Conservation (phyloP, 2,329 filamentous ascomycete species). For the Microsporum audouinii region DNA sequence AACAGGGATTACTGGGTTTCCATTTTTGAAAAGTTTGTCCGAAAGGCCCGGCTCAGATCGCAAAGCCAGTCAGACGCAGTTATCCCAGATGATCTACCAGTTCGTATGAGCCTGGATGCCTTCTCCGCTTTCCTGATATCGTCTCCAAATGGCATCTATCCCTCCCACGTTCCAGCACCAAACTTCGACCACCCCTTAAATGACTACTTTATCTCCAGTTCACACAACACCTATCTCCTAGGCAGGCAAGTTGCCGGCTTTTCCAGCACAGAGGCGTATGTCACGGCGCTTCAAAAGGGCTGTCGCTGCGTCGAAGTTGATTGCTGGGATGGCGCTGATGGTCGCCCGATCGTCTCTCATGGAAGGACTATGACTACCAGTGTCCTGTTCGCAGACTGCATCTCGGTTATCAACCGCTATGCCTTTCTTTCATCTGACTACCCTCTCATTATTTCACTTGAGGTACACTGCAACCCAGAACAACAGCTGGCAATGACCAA, state of each 20-base stretch:
- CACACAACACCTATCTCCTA: slow-evolving; percentile 93
- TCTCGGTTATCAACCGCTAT: slow-evolving; percentile 87
- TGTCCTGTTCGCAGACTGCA: slow-evolving; percentile 81
- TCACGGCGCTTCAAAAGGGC: slow-evolving; percentile 71
- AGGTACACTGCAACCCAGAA: slow-evolving; percentile 76
- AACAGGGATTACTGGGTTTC: slow-evolving; percentile 57
- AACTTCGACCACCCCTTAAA: slow-evolving; percentile 74
- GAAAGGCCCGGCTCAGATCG: slow-evolving; percentile 44
- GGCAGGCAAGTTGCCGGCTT: slow-evolving; percentile 81
- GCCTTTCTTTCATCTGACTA: slow-evolving; percentile 81
- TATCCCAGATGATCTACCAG: slow-evolving; percentile 33
- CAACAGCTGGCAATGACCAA: slow-evolving; percentile 84
- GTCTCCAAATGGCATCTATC: slow-evolving; percentile 57
- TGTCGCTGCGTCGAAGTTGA: slow-evolving; percentile 96
- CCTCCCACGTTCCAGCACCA: slow-evolving; percentile 49
- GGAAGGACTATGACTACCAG: slow-evolving; percentile 79
- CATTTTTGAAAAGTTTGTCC: slow-evolving; percentile 59
- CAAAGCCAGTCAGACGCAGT: slow-evolving; percentile 33
- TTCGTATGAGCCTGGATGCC: slow-evolving; percentile 61
- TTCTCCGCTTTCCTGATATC: slow-evolving; percentile 71
- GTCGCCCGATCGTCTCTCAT: slow-evolving; percentile 80
- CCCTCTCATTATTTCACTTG: slow-evolving; percentile 85
- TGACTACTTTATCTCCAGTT: slow-evolving; percentile 97
- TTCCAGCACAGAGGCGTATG: slow-evolving; percentile 92
- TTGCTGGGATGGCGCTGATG: slow-evolving; percentile 89